Evolutionary conservation across 345 rosid genomes (phyloP).

Genomic region (Hibiscus syriacus): DNA sequence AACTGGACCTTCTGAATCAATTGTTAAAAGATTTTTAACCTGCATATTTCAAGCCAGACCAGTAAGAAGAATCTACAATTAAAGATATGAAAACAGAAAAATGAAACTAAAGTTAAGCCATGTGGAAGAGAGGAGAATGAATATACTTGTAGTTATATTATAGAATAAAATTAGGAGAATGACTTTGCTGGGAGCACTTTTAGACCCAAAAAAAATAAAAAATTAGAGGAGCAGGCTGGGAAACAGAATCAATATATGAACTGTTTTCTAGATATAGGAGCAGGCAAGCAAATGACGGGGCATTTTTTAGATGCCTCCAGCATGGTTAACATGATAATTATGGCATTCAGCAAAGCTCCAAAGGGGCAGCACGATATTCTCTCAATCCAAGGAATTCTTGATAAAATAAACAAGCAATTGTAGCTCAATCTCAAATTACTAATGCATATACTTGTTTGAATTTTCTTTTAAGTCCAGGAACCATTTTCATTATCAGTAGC

Average conservation of each 20-base stretch:
- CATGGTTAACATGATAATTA: background rate
- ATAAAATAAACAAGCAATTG: background rate
- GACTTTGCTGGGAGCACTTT: background rate
- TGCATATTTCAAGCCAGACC: constrained; percentile 23
- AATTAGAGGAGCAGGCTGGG: background rate
- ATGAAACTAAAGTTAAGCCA: background rate
- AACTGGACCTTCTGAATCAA: constrained; percentile 63
- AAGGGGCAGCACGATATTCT: background rate
- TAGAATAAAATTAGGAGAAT: background rate
- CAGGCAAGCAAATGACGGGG: background rate
- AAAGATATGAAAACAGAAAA: background rate
- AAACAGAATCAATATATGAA: background rate
- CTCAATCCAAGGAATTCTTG: background rate
- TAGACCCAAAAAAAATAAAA: background rate
- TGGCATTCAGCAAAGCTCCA: background rate
- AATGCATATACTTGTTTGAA: background rate
- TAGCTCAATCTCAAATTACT: background rate
- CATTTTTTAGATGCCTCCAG: background rate
- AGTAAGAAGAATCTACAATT: background rate
- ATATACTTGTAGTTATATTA: background rate
- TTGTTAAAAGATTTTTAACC: constrained; percentile 84
- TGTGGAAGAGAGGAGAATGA: background rate
- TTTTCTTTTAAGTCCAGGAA: background rate
- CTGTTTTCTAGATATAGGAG: background rate
- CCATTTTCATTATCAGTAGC: constrained; percentile 1